These are phyloP conservation scores for Leishmania lainsoni DNA, from an alignment of 208 protist species.

Conservation along the genomic window DNA sequence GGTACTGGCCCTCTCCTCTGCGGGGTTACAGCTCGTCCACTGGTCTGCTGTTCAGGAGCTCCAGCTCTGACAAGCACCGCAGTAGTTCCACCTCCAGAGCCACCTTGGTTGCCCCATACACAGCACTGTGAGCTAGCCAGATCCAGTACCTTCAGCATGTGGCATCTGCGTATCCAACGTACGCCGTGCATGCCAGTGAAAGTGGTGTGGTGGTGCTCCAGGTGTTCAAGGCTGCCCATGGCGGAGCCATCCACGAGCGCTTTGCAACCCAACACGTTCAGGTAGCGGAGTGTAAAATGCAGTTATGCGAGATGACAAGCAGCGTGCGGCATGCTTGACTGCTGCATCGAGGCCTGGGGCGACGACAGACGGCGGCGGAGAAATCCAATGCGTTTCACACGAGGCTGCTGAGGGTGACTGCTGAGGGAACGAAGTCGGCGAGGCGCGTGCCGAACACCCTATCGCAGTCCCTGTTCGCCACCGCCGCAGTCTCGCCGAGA, in stretches of 20 bases:
- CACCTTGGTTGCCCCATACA: neutral
- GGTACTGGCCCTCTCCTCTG: neutral
- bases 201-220: constrained; percentile 48
- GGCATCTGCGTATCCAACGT: constrained; percentile 11
- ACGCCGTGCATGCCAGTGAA: constrained; percentile 47
- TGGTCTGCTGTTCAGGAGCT: constrained; percentile 14
- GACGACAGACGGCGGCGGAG: no score
- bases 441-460: neutral
- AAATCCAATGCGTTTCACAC: no score
- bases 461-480: neutral
- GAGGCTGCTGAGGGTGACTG: constrained; percentile 61
- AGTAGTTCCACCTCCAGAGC: constrained; percentile 7
- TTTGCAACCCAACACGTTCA: no score
- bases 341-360: no score
- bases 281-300: no score
- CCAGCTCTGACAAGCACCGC: constrained; percentile 15
- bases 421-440: constrained; percentile 40
- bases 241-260: no score
- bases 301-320: no score
- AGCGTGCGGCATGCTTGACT: no score
- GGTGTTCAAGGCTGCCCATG: no score
- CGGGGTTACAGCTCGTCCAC: neutral
- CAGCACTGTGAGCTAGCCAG: constrained; percentile 19
- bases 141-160: constrained; percentile 18
- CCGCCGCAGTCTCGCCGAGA: no score